These are phyloP conservation scores for Microdochium bolleyi DNA, from an alignment of 2,329 filamentous ascomycete genomes.

Conservation along the genomic window DNA sequence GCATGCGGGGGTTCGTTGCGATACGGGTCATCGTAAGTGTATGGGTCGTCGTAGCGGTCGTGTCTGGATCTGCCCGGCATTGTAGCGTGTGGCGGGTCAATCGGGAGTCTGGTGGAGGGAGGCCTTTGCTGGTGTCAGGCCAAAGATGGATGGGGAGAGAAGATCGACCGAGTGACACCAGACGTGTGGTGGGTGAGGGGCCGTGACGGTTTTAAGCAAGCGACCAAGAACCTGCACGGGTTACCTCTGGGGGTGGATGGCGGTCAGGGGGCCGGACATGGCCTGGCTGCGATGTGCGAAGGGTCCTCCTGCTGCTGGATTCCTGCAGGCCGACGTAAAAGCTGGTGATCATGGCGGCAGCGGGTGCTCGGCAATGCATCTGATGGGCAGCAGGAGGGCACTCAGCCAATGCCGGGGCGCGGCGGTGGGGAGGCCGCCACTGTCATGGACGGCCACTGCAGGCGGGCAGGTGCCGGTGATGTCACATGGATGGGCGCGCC, in stretches of 20 bases:
- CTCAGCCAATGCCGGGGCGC: background rate
- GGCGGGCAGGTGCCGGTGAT: background rate
- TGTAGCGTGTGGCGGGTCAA: no score
- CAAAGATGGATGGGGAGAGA: no score
- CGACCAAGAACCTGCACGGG: background rate
- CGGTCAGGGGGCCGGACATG: background rate
- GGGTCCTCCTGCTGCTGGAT: background rate
- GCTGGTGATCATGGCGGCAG: background rate
- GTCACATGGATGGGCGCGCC: background rate
- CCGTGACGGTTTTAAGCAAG: no score
- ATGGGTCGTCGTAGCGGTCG: conserved; percentile 17
- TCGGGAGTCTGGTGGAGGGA: no score
- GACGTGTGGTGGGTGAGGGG: no score
- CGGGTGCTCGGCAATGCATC: background rate
- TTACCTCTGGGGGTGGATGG: background rate
- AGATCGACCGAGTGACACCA: no score
- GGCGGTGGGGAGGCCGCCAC: background rate
- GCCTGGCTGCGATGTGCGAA: background rate
- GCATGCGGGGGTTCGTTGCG: conserved; percentile 11
- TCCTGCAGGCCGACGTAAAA: background rate
- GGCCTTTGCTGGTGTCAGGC: no score
- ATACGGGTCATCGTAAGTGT: conserved; percentile 18
- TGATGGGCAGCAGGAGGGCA: background rate
- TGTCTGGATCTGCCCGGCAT: conserved; percentile 16
- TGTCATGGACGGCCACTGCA: background rate